Evolutionary conservation across 2,329 filamentous ascomycete genomes (phyloP).

Genomic region (Trichophyton rubrum): DNA sequence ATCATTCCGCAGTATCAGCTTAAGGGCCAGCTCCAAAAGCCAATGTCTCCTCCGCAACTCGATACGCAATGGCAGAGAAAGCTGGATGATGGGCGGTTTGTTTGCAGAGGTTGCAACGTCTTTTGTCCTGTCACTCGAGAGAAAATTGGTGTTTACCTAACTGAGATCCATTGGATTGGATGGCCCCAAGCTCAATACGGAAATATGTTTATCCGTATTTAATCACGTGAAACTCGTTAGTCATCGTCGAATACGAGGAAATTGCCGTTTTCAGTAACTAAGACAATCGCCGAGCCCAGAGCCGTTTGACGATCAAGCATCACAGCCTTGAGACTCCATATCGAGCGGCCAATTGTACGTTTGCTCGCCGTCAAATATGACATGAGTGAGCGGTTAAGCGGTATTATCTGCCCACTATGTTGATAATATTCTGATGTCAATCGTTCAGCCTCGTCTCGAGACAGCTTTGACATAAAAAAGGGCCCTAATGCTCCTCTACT

Average conservation of each 20-base stretch:
- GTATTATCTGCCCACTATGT: neutral
- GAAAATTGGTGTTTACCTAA: neutral
- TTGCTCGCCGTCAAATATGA: neutral
- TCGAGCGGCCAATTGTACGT: neutral
- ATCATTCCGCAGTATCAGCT: neutral
- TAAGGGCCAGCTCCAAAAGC: neutral
- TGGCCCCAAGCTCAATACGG: neutral
- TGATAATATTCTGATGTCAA: neutral
- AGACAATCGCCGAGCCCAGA: neutral
- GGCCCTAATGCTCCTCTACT: neutral
- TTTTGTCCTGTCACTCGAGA: no score
- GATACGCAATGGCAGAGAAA: neutral
- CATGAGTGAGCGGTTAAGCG: neutral
- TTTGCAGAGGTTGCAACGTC: no score
- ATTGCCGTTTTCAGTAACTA: neutral
- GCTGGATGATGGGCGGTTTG: neutral
- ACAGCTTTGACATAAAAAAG: neutral
- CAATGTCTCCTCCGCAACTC: no score
- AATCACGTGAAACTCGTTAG: neutral
- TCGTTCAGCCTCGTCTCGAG: neutral
- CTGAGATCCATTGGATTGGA: no score
- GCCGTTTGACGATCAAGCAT: neutral
- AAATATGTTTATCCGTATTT: neutral
- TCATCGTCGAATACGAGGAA: neutral
- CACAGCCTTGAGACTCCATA: neutral